phyloP scores from a whole-genome alignment of 805 yeast species.

The Hanseniaspora lachancei region DNA sequence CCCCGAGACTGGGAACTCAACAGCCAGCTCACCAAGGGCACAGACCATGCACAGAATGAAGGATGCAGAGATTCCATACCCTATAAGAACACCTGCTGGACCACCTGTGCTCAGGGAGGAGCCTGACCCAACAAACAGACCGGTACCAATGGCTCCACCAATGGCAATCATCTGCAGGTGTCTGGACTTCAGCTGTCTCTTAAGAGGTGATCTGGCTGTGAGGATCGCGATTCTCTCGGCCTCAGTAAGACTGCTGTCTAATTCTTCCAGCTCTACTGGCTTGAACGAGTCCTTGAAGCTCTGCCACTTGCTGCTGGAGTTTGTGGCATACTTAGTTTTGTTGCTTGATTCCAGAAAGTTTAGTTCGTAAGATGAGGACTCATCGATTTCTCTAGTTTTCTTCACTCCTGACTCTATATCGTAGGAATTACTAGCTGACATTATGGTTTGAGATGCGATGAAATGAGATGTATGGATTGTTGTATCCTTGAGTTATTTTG shows the following conservation, averaged over 20 bases:
- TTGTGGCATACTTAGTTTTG: background rate
- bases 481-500: too few relatives aligned
- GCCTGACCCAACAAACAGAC: constrained; percentile 63
- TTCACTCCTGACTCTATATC: background rate
- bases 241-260: constrained; percentile 30
- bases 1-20: constrained; percentile 51
- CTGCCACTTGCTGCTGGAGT: constrained; percentile 25
- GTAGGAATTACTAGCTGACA: background rate
- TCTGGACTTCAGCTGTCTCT: constrained; percentile 40
- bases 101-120: constrained; percentile 49
- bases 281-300: constrained; percentile 39
- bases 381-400: background rate
- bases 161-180: constrained; percentile 54
- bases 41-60: constrained; percentile 49
- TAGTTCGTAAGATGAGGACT: background rate
- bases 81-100: constrained; percentile 48
- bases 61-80: constrained; percentile 41
- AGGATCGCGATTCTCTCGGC: constrained; percentile 35
- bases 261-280: constrained; percentile 26
- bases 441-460: background rate
- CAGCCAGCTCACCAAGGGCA: constrained; percentile 48
- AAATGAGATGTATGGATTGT: too few relatives aligned
- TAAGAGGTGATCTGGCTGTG: constrained; percentile 44
- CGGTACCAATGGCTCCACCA: constrained; percentile 65
- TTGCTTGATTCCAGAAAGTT: background rate